Conservation (phyloP, 768 basidiomycete species). For the Amanita muscaria region DNA sequence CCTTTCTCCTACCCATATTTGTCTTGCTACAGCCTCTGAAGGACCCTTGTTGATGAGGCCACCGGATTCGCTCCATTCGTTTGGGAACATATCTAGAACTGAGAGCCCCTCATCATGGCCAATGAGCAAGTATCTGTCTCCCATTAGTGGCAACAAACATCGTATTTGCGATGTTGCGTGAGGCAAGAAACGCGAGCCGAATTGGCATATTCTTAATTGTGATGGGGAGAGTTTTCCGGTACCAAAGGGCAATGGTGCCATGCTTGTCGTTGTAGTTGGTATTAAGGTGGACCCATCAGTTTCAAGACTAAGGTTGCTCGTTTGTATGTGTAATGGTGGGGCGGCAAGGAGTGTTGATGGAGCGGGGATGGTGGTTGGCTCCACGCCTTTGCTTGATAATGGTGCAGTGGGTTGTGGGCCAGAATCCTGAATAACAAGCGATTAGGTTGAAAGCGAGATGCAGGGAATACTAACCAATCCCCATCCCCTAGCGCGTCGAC, state of each 20-base stretch:
- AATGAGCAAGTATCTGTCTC: conserved; percentile 59
- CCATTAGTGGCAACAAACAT: conserved; percentile 62
- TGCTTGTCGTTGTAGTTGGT: conserved; percentile 18
- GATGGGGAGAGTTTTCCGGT: conserved; percentile 49
- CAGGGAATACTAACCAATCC: conserved; percentile 15
- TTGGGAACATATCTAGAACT: conserved; percentile 76
- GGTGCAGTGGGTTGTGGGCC: too few species aligned
- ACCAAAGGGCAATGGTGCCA: conserved; percentile 33
- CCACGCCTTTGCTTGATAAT: too few species aligned
- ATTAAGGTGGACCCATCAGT: conserved; percentile 19
- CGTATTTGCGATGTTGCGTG: conserved; percentile 70
- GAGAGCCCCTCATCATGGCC: conserved; percentile 77
- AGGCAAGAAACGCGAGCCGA: conserved; percentile 81
- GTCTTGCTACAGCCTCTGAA: conserved; percentile 56
- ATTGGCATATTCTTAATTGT: conserved; percentile 62
- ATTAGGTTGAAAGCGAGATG: too few species aligned
- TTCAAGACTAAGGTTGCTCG: conserved; percentile 27
- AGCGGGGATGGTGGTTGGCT: conserved; percentile 9
- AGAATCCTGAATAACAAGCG: not conserved
- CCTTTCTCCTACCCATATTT: conserved; percentile 76
- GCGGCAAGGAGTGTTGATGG: conserved; percentile 12
- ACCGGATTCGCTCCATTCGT: conserved; percentile 53
- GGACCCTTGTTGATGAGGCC: conserved; percentile 48
- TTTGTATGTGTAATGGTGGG: conserved; percentile 35
- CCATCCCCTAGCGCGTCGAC: conserved; percentile 66